phyloP scores from a whole-genome alignment of 176 grass and related monocot species.

The Carex myosuroides region DNA sequence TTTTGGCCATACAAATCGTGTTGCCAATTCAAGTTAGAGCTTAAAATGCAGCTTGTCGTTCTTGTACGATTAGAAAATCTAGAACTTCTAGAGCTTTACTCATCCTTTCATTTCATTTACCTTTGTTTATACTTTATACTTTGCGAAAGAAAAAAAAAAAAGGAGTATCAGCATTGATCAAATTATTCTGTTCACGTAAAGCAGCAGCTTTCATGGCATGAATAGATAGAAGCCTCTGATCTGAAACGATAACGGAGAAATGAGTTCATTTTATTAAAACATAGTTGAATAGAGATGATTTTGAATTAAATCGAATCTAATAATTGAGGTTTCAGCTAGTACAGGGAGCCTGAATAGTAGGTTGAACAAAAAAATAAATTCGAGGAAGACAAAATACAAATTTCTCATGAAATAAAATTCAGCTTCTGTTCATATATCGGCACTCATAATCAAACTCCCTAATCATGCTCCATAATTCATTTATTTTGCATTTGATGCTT shows the following conservation, averaged over 20 bases:
- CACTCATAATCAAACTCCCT: too few species aligned
- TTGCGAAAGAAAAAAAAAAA: background rate
- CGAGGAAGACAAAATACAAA: too few species aligned
- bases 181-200: background rate
- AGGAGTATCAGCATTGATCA: background rate
- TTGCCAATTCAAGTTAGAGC: constrained; percentile 9
- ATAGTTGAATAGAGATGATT: background rate
- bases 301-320: background rate
- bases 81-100: background rate
- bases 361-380: too few species aligned
- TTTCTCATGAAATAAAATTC: too few species aligned
- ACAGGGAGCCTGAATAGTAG: too few species aligned
- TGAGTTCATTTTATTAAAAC: background rate
- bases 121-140: background rate
- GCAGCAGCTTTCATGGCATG: background rate
- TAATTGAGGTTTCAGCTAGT: too few species aligned
- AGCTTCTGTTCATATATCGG: too few species aligned
- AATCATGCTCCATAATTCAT: too few species aligned
- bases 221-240: background rate
- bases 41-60: background rate
- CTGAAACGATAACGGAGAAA: background rate
- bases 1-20: constrained; percentile 8
- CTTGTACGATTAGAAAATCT: background rate
- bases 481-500: too few species aligned
- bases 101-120: background rate